phyloP scores from a whole-genome alignment of 306 rosid genomes.

The Cyclanthera cordifolia region DNA sequence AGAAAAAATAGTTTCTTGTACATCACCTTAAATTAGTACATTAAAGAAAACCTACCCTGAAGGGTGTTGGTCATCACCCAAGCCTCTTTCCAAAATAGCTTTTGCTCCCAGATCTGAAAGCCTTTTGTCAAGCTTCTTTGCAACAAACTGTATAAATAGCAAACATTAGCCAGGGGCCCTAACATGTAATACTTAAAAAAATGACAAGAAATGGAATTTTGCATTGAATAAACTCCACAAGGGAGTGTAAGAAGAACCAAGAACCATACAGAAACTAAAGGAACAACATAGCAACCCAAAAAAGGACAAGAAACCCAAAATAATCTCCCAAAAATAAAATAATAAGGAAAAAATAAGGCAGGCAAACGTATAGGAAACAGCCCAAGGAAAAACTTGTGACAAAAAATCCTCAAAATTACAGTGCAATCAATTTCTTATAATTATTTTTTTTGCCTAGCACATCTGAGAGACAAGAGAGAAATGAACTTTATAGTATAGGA shows the following conservation, averaged over 20 bases:
- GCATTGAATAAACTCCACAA: too few relatives aligned
- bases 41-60: conserved; percentile 52
- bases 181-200: neutral
- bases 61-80: conserved; percentile 94
- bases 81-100: conserved; percentile 56
- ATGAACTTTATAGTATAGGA: neutral
- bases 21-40: neutral
- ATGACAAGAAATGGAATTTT: too few relatives aligned
- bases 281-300: too few relatives aligned
- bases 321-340: too few relatives aligned
- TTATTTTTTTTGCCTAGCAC: neutral
- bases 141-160: conserved; percentile 58
- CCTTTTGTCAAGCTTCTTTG: conserved; percentile 89
- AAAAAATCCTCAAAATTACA: neutral
- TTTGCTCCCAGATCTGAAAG: conserved; percentile 71
- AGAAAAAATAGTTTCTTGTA: neutral
- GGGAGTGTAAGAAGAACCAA: too few relatives aligned
- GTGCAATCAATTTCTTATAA: neutral
- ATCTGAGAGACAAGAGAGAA: neutral
- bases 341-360: too few relatives aligned
- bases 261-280: too few relatives aligned
- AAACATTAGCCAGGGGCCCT: neutral
- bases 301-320: too few relatives aligned
- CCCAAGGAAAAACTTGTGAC: too few relatives aligned
- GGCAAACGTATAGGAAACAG: too few relatives aligned